Conservation (phyloP, 768 basidiomycete species). For the Paxillus involutus region DNA sequence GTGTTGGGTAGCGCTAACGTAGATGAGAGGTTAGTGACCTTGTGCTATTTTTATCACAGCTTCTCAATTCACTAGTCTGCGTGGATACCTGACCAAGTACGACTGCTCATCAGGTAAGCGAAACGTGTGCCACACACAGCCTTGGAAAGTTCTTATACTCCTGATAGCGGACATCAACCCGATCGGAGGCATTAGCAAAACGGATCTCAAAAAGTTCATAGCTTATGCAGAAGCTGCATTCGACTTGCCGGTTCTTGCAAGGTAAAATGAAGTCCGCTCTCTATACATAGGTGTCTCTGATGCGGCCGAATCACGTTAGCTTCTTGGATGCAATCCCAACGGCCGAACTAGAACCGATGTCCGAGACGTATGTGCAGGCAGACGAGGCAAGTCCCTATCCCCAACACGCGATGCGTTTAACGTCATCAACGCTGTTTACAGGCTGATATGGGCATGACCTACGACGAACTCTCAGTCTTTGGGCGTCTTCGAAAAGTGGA, state of each 20-base stretch:
- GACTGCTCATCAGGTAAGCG: slow-evolving; percentile 84
- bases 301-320: slow-evolving; percentile 38
- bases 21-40: slow-evolving; percentile 78
- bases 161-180: slow-evolving; percentile 90
- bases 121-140: neutral
- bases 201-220: slow-evolving; percentile 95
- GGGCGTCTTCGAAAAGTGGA: slow-evolving; percentile 93
- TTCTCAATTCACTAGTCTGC: slow-evolving; percentile 53
- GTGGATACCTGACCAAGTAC: slow-evolving; percentile 97
- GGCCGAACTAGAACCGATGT: slow-evolving; percentile 95
- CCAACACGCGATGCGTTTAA: neutral
- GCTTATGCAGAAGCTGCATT: slow-evolving; percentile 77
- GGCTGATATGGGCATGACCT: slow-evolving; percentile 99
- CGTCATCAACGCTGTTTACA: slow-evolving; percentile 26
- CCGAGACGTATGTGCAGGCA: slow-evolving; percentile 89
- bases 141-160: neutral
- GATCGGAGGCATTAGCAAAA: slow-evolving; percentile 97
- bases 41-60: neutral
- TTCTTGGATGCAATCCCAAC: slow-evolving; percentile 93
- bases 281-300: neutral
- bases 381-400: slow-evolving; percentile 69
- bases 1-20: slow-evolving; percentile 99
- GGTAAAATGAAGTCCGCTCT: slow-evolving; percentile 44
- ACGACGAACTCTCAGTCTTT: slow-evolving; percentile 92
- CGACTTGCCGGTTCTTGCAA: slow-evolving; percentile 78